phyloP scores from a whole-genome alignment of 805 yeast species.

The Hanseniaspora meyeri region DNA sequence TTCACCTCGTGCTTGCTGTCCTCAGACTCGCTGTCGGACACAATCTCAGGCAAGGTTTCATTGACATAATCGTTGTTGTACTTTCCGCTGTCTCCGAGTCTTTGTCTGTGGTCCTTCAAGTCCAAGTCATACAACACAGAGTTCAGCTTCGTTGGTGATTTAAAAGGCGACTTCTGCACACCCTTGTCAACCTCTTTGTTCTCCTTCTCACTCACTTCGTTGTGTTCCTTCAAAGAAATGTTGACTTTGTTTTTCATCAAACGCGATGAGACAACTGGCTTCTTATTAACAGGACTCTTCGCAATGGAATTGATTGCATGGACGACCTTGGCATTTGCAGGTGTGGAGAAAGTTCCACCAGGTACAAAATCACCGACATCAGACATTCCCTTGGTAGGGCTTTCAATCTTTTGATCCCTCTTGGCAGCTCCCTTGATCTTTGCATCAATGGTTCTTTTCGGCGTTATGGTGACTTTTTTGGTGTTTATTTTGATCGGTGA shows the following conservation, averaged over 20 bases:
- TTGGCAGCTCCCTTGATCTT: not conserved
- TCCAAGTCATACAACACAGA: slow-evolving; percentile 22
- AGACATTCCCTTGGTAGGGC: not conserved
- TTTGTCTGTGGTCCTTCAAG: slow-evolving; percentile 24
- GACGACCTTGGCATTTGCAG: not conserved
- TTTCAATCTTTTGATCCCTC: not conserved
- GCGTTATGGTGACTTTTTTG: not conserved
- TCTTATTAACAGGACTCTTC: not conserved
- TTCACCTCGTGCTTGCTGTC: slow-evolving; percentile 27
- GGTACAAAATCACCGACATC: not conserved
- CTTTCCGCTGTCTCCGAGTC: slow-evolving; percentile 17
- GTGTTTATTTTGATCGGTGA: not conserved
- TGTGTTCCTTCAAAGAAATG: not conserved
- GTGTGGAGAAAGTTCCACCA: slow-evolving; percentile 6
- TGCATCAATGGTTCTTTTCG: not conserved
- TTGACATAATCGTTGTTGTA: slow-evolving; percentile 6
- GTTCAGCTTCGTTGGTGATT: slow-evolving; percentile 4
- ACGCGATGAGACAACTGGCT: not conserved
- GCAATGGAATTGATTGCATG: not conserved
- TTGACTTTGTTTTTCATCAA: not conserved
- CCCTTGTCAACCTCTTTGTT: not conserved
- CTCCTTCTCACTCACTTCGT: not conserved
- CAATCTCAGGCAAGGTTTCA: slow-evolving; percentile 35
- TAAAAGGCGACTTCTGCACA: not conserved
- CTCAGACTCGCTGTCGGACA: slow-evolving; percentile 39